Percentiles rank a stretch among this genome's conserved stretches.
phyloP scores from a whole-genome alignment of 2,329 filamentous ascomycete genomes.

The Colletotrichum zoysiae region DNA sequence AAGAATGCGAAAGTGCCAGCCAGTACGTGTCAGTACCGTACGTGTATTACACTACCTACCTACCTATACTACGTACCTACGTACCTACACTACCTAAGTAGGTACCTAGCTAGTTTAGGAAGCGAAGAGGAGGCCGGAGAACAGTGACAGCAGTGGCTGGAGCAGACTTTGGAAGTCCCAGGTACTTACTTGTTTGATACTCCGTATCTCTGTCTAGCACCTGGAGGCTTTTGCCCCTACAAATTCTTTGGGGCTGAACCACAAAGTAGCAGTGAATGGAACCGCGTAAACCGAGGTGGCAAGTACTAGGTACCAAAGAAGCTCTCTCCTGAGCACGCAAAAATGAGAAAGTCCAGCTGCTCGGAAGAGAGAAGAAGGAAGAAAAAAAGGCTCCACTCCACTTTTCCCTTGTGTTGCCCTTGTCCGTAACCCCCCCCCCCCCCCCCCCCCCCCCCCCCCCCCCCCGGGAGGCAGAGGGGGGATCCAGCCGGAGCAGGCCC shows the following conservation, averaged over 20 bases:
- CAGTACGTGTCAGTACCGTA: too few relatives aligned
- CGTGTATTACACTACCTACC: not conserved
- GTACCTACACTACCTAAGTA: too few relatives aligned
- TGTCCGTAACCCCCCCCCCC: slow-evolving; percentile 9
- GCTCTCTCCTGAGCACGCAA: not conserved
- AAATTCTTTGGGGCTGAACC: not conserved
- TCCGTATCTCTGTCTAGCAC: not conserved
- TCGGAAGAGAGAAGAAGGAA: not conserved
- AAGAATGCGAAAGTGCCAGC: not conserved
- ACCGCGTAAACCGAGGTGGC: not conserved
- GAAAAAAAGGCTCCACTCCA: slow-evolving; percentile 5
- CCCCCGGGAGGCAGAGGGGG: slow-evolving; percentile 1
- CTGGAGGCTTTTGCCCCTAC: not conserved
- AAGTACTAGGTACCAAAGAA: not conserved
- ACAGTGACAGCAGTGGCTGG: slow-evolving; percentile 9
- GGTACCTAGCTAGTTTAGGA: not conserved
- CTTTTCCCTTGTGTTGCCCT: slow-evolving; percentile 11
- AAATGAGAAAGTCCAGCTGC: not conserved
- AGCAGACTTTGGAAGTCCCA: slow-evolving; percentile 3
- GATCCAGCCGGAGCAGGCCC: slow-evolving; percentile 11
- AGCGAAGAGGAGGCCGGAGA: not conserved
- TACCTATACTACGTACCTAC: too few relatives aligned
- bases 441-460: too few relatives aligned
- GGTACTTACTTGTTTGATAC: slow-evolving; percentile 10
- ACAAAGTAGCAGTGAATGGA: not conserved